Base-by-base conservation (phyloP, 2,329 filamentous ascomycete species). In the Podosphaera leucotricha region DNA sequence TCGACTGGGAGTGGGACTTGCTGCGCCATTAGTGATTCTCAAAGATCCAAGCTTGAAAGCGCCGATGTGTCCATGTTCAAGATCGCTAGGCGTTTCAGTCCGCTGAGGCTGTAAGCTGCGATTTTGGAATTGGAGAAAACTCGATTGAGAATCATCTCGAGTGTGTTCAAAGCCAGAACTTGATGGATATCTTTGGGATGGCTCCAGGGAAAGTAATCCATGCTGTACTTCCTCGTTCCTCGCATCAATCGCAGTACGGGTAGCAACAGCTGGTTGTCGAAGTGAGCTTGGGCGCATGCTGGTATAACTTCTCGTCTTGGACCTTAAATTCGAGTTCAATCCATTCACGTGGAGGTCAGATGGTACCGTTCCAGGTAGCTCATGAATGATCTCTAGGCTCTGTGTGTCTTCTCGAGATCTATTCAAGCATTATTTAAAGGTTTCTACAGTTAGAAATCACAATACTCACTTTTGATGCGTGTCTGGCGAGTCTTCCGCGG, bases 31-130 rank as follows among this genome's bases (percentile, higher is more conserved):
- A 19, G 64, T 75, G 45, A 78, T 76, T 30, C 71, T 67, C 42
- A 78, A 53, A 1, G 71, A 71, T 2, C 75, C 75, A 44, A 75
- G 66, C 53, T 73, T 74, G 54, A 75, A 77, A 10, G 65, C 70
- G 2, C 74, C 74, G 26, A 72, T 66, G 39, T 75, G 71, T 47
- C 64, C 64, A 51, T 76, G 77, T n/a, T 70, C 66, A 22, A 62
- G 56, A 20, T 75, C 72, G 36, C 61, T 66, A 0, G 73, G 67
- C 1, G 68, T 72, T 45, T 52, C 49, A 15, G 53, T 51, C 44
- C 56, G 50, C n/a, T 52, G 52, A 7, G 46, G 46, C 24, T 47
- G 44, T 18, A 37, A 24, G 19, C 36, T 28, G 8, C 4, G 28
- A 33, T 33, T 33, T 13, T 33, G 28, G 13, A n/a, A 13, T 33